phyloP scores from a whole-genome alignment of 2,329 filamentous ascomycete species.

The Arthroderma sp. region DNA sequence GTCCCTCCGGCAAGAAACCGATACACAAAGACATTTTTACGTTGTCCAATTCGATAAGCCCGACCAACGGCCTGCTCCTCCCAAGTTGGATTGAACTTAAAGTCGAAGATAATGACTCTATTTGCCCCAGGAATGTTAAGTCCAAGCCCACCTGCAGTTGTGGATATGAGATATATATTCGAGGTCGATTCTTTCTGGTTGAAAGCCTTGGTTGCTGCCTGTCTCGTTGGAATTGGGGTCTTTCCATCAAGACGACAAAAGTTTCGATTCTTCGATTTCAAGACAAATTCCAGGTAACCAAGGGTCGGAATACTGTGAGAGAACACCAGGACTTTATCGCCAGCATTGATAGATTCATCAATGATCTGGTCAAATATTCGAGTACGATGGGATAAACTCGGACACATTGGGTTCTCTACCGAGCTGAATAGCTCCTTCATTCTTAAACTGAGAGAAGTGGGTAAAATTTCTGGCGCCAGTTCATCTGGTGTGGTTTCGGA shows the following conservation, averaged over 20 bases:
- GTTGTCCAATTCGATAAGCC: slow-evolving; percentile 73
- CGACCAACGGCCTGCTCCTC: slow-evolving; percentile 82
- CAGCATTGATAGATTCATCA: slow-evolving; percentile 43
- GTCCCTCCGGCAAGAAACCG: slow-evolving; percentile 66
- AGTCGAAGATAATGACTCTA: slow-evolving; percentile 76
- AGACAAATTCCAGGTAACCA: slow-evolving; percentile 50
- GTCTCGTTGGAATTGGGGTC: slow-evolving; percentile 44
- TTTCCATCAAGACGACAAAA: slow-evolving; percentile 55
- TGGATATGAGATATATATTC: slow-evolving; percentile 66
- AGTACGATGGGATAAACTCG: slow-evolving; percentile 54
- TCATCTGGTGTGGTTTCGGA: slow-evolving; percentile 4
- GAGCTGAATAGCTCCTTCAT: slow-evolving; percentile 16
- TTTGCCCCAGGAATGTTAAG: slow-evolving; percentile 76
- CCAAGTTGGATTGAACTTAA: slow-evolving; percentile 62
- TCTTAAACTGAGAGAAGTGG: no score
- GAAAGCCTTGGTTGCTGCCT: slow-evolving; percentile 54
- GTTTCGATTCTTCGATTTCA: slow-evolving; percentile 35
- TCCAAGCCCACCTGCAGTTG: slow-evolving; percentile 65
- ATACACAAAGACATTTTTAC: slow-evolving; percentile 72
- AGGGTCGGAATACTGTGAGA: slow-evolving; percentile 59
- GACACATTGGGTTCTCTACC: slow-evolving; percentile 24
- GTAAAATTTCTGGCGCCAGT: no score
- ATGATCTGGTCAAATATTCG: slow-evolving; percentile 56
- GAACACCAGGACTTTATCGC: slow-evolving; percentile 72
- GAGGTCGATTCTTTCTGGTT: slow-evolving; percentile 41